phyloP scores from a whole-genome alignment of 2,329 filamentous ascomycete species.

The Hypoxylon rubiginosum region DNA sequence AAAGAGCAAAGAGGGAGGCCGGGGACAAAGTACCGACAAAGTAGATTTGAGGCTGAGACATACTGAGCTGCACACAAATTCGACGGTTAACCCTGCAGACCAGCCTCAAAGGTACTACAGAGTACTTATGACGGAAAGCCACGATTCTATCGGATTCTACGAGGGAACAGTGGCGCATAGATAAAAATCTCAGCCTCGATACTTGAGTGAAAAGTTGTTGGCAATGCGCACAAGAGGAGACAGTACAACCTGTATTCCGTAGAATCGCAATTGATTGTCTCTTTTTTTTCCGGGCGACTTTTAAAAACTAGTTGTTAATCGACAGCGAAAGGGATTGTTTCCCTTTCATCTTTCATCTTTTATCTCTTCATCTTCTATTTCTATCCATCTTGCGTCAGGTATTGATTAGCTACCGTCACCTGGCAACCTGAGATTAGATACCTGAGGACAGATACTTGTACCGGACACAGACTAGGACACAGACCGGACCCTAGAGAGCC shows the following conservation, averaged over 20 bases:
- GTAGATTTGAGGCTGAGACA: constrained; percentile 46
- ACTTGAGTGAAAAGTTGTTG: constrained; percentile 21
- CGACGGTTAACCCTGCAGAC: constrained; percentile 6
- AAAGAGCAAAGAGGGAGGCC: constrained; percentile 32
- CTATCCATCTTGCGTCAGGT: not conserved
- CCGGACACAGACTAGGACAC: not conserved
- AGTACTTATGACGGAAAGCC: constrained; percentile 46
- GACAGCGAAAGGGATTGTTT: not conserved
- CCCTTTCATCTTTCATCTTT: not conserved
- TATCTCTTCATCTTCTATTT: not conserved
- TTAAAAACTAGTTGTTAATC: not conserved
- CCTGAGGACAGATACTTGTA: too few species aligned
- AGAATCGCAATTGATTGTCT: constrained; percentile 13
- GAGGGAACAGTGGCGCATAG: constrained; percentile 49
- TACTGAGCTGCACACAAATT: constrained; percentile 1
- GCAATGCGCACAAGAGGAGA: constrained; percentile 8
- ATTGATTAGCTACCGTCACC: not conserved
- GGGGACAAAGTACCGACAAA: constrained; percentile 37
- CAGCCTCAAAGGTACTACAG: constrained; percentile 41
- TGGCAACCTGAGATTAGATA: not conserved
- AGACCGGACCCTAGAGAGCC: constrained; percentile 27
- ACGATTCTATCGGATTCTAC: constrained; percentile 55
- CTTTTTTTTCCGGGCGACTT: not conserved
- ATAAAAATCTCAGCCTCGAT: constrained; percentile 48
- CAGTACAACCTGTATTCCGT: constrained; percentile 1